Conservation (phyloP, 2,329 filamentous ascomycete species). For the Coniella vitis region DNA sequence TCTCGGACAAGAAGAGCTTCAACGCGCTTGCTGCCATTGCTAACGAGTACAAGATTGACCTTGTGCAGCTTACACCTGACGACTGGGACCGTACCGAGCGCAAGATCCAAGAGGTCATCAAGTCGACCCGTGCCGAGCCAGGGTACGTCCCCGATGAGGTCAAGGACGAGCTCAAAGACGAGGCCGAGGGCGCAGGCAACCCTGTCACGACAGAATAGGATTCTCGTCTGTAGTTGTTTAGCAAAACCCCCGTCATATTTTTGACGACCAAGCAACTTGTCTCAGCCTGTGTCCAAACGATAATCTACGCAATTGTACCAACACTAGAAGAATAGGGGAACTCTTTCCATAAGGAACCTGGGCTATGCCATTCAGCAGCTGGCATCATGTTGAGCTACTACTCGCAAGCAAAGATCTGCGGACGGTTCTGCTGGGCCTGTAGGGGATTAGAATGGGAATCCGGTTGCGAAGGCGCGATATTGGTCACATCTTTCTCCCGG, state of each 20-base stretch:
- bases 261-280: not conserved
- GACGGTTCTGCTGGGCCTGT: too few species aligned
- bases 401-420: too few species aligned
- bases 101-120: constrained; percentile 74
- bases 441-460: too few species aligned
- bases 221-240: not conserved
- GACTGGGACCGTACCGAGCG: constrained; percentile 91
- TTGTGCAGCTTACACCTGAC: constrained; percentile 72
- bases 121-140: constrained; percentile 56
- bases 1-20: constrained; percentile 80
- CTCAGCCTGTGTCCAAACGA: not conserved
- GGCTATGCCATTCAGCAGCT: too few species aligned
- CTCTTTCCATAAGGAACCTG: too few species aligned
- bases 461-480: too few species aligned
- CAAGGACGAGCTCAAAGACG: constrained; percentile 10
- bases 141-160: constrained; percentile 36
- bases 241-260: not conserved
- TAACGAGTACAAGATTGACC: constrained; percentile 69
- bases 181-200: not conserved
- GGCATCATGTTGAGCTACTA: too few species aligned
- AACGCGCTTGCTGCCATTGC: constrained; percentile 73
- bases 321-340: too few species aligned
- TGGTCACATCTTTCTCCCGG: too few species aligned
- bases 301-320: too few species aligned
- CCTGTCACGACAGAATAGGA: constrained; percentile 9